Evolutionary conservation across 352 stramenopile species (phyloP).

Genomic region (Elongisporangium anandrum): DNA sequence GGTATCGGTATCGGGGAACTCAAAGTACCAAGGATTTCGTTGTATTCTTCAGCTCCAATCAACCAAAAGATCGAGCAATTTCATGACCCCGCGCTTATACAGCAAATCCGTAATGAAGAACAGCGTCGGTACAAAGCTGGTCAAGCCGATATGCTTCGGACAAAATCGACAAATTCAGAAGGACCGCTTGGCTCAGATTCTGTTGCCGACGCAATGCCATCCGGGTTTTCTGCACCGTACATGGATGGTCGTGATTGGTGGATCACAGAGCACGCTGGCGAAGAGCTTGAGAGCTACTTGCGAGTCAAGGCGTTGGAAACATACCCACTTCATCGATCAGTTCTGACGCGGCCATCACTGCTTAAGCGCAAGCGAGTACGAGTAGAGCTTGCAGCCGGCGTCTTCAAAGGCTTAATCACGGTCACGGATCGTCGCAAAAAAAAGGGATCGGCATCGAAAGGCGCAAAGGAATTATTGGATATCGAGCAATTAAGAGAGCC

Average conservation of each 20-base stretch:
- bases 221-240: conserved; percentile 23
- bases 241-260: conserved; percentile 67
- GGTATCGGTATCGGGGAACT: conserved; percentile 62
- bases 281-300: conserved; percentile 80
- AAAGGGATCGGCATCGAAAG: conserved; percentile 2
- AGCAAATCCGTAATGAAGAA: conserved; percentile 37
- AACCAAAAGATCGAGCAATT: conserved; percentile 2
- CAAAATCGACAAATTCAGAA: not conserved
- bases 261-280: conserved; percentile 55
- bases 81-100: conserved; percentile 44
- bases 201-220: not conserved
- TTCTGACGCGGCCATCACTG: conserved; percentile 52
- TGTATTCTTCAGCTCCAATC: conserved; percentile 14
- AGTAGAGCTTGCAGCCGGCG: conserved; percentile 52
- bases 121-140: conserved; percentile 50
- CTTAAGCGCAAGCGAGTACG: conserved; percentile 45
- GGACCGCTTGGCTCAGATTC: no score
- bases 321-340: conserved; percentile 61
- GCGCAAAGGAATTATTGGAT: conserved; percentile 28
- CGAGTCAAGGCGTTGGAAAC: conserved; percentile 66
- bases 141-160: conserved; percentile 30
- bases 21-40: conserved; percentile 16
- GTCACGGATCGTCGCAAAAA: conserved; percentile 36
- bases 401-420: conserved; percentile 80
- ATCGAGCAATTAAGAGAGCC: conserved; percentile 43